Percentiles rank a stretch among this genome's conserved stretches.
phyloP scores from a whole-genome alignment of 108 stramenopile genomes.

The Nannochloropsis oceanica region DNA sequence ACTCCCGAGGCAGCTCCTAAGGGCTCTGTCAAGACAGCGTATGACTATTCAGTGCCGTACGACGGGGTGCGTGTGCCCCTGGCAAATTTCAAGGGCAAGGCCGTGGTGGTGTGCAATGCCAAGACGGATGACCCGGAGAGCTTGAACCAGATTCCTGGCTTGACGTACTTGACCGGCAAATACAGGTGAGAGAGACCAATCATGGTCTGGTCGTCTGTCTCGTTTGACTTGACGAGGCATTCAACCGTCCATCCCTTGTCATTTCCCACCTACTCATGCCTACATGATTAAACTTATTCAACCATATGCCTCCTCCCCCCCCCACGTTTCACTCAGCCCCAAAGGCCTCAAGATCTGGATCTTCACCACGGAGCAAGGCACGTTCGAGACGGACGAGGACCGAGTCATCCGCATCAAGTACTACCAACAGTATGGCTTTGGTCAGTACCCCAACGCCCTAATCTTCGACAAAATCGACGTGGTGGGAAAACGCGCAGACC shows the following conservation, averaged over 20 bases:
- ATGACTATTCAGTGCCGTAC: slow-evolving; percentile 15
- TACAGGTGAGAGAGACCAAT: slow-evolving; percentile 9
- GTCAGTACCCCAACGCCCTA: slow-evolving; percentile 32
- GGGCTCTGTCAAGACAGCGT: not conserved
- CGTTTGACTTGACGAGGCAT: not conserved
- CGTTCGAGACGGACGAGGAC: slow-evolving; percentile 42
- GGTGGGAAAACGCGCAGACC: slow-evolving; percentile 34
- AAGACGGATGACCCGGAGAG: slow-evolving; percentile 42
- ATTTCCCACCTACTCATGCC: fast-evolving
- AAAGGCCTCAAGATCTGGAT: not conserved
- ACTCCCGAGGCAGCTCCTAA: not conserved
- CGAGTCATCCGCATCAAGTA: slow-evolving; percentile 34
- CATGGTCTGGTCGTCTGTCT: too few relatives aligned
- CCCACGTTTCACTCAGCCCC: not conserved
- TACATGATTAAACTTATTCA: too few relatives aligned
- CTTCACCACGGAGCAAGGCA: slow-evolving; percentile 26
- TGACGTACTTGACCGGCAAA: slow-evolving; percentile 8
- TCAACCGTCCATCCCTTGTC: slow-evolving; percentile 2
- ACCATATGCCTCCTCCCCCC: too few relatives aligned
- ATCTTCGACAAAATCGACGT: slow-evolving; percentile 45
- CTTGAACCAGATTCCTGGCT: slow-evolving; percentile 26
- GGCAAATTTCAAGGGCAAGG: slow-evolving; percentile 23
- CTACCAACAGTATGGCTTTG: slow-evolving; percentile 40
- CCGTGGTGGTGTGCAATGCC: slow-evolving; percentile 35
- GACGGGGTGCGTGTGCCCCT: slow-evolving; percentile 19